Evolutionary conservation across 2,329 filamentous ascomycete species (phyloP).

Genomic region (Plectosphaerella plurivora): DNA sequence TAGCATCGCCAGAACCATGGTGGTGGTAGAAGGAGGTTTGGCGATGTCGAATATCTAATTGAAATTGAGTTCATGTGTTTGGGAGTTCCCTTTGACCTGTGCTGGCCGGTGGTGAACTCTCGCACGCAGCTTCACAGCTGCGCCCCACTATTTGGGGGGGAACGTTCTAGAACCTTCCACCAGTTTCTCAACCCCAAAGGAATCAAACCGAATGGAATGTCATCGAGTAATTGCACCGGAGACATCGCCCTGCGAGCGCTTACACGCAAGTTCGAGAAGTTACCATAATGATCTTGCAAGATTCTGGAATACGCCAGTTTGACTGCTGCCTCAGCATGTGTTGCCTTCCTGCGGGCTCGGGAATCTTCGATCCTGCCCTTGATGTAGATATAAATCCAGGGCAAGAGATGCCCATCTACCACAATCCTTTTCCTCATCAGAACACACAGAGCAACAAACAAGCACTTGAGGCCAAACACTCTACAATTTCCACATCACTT

Average conservation of each 20-base stretch:
- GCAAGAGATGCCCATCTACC: constrained; percentile 8
- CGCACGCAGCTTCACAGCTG: too few species aligned
- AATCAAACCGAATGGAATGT: too few species aligned
- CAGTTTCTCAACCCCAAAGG: too few species aligned
- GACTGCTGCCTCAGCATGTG: constrained; percentile 1
- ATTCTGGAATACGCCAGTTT: constrained; percentile 9
- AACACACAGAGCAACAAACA: constrained; percentile 19
- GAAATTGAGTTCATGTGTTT: too few species aligned
- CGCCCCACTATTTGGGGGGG: too few species aligned
- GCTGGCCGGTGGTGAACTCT: too few species aligned
- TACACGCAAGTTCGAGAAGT: constrained; percentile 1
- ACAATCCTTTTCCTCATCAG: constrained; percentile 16
- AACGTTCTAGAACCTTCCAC: constrained; percentile 16
- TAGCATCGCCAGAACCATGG: too few species aligned
- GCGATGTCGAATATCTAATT: too few species aligned
- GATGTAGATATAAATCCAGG: constrained; percentile 23
- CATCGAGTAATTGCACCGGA: too few species aligned
- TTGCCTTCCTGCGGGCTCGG: constrained; percentile 12
- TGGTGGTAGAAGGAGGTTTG: too few species aligned
- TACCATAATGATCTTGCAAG: not conserved
- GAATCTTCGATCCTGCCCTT: constrained; percentile 14
- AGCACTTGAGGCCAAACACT: not conserved
- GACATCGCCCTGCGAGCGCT: not conserved
- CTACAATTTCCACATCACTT: not conserved
- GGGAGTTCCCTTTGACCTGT: too few species aligned